Evolutionary conservation across 2,329 filamentous ascomycete species (phyloP), one percentile per base, ranked within the genome.

Genomic region (Alternaria arborescens): DNA sequence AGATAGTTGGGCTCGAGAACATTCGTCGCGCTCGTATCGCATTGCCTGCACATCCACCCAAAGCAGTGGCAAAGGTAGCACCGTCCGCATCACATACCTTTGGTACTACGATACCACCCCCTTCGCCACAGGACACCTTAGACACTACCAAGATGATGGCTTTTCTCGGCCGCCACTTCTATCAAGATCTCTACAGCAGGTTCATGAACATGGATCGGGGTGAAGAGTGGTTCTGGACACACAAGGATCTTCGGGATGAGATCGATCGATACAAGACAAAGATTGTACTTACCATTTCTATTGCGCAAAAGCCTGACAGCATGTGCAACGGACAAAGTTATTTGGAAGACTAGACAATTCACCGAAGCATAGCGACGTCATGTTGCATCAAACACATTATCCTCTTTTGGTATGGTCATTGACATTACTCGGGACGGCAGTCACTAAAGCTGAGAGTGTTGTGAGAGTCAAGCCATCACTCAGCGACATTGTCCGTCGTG

Each of bases 211-310:
- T 43, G 3, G 50, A 53, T 5, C 66, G 63, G 26, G 70, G 71
- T 28, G 70, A 72, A 12, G 68, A 73, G 28, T 73, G 71, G 71
- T 73, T 73, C 54, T 73, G 71, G 71, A 38, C 53, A 5, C 61
- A 64, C 24, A 69, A 65, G 38, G 69, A 70, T 22, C 58, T 71
- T 28, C 55, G 60, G 26, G 69, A 70, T 3, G 69, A 72, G 46
- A 71, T 68, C 43, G 65, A 71, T 52, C 67, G 64, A 10, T 66
- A 63, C 38, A 65, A 71, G 56, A 71, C 70, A 12, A 72, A 71
- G 57, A 70, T 71, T 65, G 65, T 71, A 12, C 62, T 72, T 34
- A 72, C 69, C 1, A 72, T 72, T 42, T 65, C 69, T 24, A 71
- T 69, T 53, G 70, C 66, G 8, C 60, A 62, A 38, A 72, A 71